Base-by-base conservation (phyloP, 306 rosid species). In the Trichosanthes cucumerina region DNA sequence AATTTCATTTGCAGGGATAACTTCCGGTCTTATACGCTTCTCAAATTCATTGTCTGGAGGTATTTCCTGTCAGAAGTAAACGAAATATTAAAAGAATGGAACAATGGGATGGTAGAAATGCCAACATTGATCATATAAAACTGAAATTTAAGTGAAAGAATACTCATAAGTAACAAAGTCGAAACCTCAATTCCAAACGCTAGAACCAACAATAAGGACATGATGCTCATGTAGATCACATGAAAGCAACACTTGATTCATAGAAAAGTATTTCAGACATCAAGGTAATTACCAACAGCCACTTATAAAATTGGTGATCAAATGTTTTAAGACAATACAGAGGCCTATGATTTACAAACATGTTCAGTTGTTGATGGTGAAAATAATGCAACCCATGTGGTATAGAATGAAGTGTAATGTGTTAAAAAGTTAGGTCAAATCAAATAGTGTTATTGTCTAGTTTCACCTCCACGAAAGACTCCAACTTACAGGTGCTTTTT, bases 21-120 rank as follows among this genome's bases (percentile, higher is more conserved):
- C 91, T 46, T 86, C 93, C 1, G 88, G 80, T 83, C 91, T 86
- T 56, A 90, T 86, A 58, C 90, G 93, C 83, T 83, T 90, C 82
- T 90, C 93, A 54, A 88, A 90, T 80, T 90, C 93, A 12, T 90
- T 90, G 86, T 90, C 91, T 1, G 91, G 85, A 23, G 87, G 86
- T 69, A 84, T 75, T 83, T 90, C 93, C 93, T 90, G 82, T 75
- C 78, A 60, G 26, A 77, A 19, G 44, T 23, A 50, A 11, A 28
- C 12, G 60, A 19, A 63, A 54, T 64, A 78, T 76, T 47, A 47
- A 53, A 50, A 68, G 21, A 10, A 66, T 70, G 59, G 59, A 80
- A 65, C 14, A 80, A 28, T 3, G 28, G 28, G 56, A 44, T 70
- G 38, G 38, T 5, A 43, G 53, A 43, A 23, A 13, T 5, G 38